Percentiles rank a stretch among this genome's conserved stretches.
These are phyloP conservation scores for Fomitopsis schrenkii DNA, from an alignment of 1,284 basidiomycete species.

Conservation along the genomic window DNA sequence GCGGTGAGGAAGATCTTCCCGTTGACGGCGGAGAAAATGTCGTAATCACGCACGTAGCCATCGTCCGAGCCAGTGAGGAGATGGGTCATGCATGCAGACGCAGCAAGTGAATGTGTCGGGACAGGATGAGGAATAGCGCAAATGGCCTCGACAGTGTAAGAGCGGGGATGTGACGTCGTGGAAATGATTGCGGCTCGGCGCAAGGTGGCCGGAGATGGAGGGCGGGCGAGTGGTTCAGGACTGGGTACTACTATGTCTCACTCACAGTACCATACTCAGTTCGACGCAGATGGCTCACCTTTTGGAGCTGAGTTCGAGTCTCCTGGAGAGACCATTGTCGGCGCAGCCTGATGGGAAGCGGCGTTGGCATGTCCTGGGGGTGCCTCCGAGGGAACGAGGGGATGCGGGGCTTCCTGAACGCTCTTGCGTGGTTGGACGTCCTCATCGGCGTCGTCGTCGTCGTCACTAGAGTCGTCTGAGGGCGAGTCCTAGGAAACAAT, in stretches of 20 bases:
- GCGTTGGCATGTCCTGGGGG: slow-evolving; percentile 3
- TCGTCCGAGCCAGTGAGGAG: slow-evolving; percentile 91
- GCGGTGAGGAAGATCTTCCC: slow-evolving; percentile 86
- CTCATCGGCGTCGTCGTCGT: slow-evolving; percentile 32
- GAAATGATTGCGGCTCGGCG: slow-evolving; percentile 34
- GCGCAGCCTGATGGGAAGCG: neutral
- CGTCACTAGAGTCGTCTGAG: slow-evolving; percentile 55
- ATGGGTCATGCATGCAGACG: slow-evolving; percentile 86
- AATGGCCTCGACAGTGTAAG: slow-evolving; percentile 88
- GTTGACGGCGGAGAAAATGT: slow-evolving; percentile 87
- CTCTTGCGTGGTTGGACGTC: slow-evolving; percentile 15
- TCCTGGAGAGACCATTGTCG: neutral
- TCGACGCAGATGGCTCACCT: neutral
- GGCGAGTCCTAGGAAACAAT: slow-evolving; percentile 41
- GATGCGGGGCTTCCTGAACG: slow-evolving; percentile 15
- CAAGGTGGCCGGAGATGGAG: slow-evolving; percentile 59
- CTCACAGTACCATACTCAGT: neutral
- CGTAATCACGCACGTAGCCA: slow-evolving; percentile 92
- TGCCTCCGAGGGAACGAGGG: slow-evolving; percentile 10
- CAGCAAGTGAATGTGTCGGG: slow-evolving; percentile 82
- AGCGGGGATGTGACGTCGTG: slow-evolving; percentile 35
- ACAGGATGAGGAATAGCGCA: slow-evolving; percentile 88
- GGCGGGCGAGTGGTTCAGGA: slow-evolving; percentile 41
- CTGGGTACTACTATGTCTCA: slow-evolving; percentile 18
- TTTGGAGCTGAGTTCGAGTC: neutral